Conservation (phyloP, 805 yeast genomes). For the Kluyveromyces lactis region DNA sequence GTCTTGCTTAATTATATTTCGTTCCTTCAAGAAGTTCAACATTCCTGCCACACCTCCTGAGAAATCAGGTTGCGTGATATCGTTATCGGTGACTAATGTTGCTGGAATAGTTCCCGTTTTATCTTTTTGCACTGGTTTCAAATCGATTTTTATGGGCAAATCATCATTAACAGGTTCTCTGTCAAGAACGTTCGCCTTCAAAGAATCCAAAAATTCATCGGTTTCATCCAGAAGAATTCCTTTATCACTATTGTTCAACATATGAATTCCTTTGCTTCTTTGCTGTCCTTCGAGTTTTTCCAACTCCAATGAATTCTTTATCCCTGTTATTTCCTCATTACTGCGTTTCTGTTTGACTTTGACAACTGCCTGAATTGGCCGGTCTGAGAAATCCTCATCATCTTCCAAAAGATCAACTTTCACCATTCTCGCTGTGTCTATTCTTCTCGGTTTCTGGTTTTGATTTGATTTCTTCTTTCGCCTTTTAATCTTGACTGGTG, state of each 20-base stretch:
- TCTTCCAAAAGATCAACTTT: slow-evolving; percentile 29
- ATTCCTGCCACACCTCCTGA: slow-evolving; percentile 26
- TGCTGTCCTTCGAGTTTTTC: not conserved
- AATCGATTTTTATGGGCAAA: not conserved
- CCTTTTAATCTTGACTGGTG: slow-evolving; percentile 34
- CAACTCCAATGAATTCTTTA: not conserved
- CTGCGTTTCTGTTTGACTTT: slow-evolving; percentile 28
- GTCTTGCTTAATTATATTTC: slow-evolving; percentile 6
- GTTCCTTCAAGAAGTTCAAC: slow-evolving; percentile 16
- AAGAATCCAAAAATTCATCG: slow-evolving; percentile 19
- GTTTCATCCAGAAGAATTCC: slow-evolving; percentile 36
- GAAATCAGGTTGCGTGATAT: slow-evolving; percentile 11
- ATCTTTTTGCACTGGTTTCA: too few species aligned
- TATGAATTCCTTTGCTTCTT: not conserved
- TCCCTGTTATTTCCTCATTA: slow-evolving; percentile 11
- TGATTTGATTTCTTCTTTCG: slow-evolving; percentile 30
- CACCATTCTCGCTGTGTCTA: slow-evolving; percentile 22
- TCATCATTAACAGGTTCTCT: not conserved
- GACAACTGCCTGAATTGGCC: slow-evolving; percentile 21
- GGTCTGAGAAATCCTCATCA: slow-evolving; percentile 22
- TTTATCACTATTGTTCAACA: not conserved
- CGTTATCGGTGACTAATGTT: too few species aligned
- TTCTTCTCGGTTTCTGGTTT: slow-evolving; percentile 22
- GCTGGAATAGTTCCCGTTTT: too few species aligned
- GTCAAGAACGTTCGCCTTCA: slow-evolving; percentile 10